A percentile compares a stretch with the other conserved stretches of the same genome.
These are phyloP conservation scores for Exophiala viscosa DNA, from an alignment of 2,329 filamentous ascomycete genomes.

Conservation along the genomic window DNA sequence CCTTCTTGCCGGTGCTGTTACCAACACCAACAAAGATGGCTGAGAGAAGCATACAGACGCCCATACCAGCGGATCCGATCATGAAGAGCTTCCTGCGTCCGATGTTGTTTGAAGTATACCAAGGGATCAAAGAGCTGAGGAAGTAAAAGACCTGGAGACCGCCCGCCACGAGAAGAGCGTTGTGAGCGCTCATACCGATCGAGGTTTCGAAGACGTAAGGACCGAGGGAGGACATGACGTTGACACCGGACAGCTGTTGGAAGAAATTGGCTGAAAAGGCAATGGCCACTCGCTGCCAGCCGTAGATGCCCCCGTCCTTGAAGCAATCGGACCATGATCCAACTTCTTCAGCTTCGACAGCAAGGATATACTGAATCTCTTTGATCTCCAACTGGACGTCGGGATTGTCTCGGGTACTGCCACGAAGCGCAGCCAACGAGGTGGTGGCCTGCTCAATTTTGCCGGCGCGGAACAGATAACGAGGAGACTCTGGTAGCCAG, in stretches of 20 bases:
- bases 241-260: conserved; percentile 46
- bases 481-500: background rate
- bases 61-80: conserved; percentile 9
- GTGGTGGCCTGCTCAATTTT: conserved; percentile 50
- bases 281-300: conserved; percentile 49
- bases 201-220: conserved; percentile 43
- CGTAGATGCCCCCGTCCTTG: conserved; percentile 30
- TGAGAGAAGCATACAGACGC: conserved; percentile 59
- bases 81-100: conserved; percentile 18
- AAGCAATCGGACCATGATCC: conserved; percentile 33
- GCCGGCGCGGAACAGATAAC: conserved; percentile 42
- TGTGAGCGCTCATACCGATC: conserved; percentile 38
- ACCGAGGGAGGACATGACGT: conserved; percentile 33
- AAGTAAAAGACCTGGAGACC: conserved; percentile 55
- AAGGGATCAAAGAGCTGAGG: conserved; percentile 49
- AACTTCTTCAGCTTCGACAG: conserved; percentile 26
- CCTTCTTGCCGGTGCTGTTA: conserved; percentile 23
- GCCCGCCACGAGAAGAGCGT: conserved; percentile 49
- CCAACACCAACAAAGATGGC: conserved; percentile 35
- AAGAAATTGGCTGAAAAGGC: conserved; percentile 37
- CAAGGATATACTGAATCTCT: conserved; percentile 38
- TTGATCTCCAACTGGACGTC: conserved; percentile 35
- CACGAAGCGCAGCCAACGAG: conserved; percentile 38
- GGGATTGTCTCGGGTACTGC: conserved; percentile 30
- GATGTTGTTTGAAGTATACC: conserved; percentile 38